These are phyloP conservation scores for Dioscorea dumetorum DNA, from an alignment of 106 monocot genomes.

Conservation along the genomic window DNA sequence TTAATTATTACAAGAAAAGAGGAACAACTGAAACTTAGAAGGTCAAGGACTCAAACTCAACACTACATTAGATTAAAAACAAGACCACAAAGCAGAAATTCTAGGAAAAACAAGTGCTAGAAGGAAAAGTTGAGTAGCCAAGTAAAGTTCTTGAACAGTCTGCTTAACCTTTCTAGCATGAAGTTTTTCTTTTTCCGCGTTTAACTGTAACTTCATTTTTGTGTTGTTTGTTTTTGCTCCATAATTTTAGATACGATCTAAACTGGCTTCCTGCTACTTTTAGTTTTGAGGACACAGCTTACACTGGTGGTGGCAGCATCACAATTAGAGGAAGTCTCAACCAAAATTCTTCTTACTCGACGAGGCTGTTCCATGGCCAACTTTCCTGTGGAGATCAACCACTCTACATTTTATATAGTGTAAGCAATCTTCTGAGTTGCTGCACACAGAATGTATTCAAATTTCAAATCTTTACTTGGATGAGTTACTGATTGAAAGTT, in stretches of 20 bases:
- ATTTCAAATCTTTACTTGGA: not conserved
- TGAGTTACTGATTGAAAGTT: not conserved
- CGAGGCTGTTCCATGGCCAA: conserved; percentile 51
- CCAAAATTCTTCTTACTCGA: conserved; percentile 22
- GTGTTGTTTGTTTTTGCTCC: not conserved
- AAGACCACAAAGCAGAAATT: no score
- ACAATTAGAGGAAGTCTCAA: conserved; percentile 45
- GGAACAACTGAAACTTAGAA: no score
- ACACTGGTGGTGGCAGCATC: conserved; percentile 69
- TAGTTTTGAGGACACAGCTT: conserved; percentile 59
- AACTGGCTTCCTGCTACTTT: no score
- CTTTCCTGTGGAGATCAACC: conserved; percentile 46
- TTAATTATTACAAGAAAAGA: no score
- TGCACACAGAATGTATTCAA: not conserved
- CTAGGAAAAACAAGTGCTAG: no score
- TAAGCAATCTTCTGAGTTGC: conserved; percentile 30
- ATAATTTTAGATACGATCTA: not conserved
- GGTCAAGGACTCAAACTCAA: no score
- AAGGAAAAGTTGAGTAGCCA: no score
- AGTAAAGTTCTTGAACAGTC: no score
- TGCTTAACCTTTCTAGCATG: no score
- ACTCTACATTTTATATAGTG: conserved; percentile 53
- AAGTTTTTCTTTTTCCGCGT: no score
- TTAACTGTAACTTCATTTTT: no score
- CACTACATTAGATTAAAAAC: no score